Conservation (phyloP, 257 asterid genomes). For the Primulina eburnea region DNA sequence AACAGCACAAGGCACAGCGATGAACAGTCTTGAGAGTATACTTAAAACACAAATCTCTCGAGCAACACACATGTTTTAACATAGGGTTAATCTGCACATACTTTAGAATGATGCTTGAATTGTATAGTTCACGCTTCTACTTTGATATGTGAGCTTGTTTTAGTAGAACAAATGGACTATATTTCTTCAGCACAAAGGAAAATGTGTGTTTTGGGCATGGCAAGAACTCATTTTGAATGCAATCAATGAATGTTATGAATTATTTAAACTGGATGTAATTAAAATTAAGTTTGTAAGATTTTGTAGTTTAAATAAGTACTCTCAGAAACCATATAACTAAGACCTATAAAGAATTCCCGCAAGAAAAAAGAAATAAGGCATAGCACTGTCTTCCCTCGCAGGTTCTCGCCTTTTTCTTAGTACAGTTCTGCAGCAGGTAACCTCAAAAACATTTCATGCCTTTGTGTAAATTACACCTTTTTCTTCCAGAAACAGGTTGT, state of each 20-base stretch:
- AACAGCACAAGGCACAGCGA: constrained; percentile 59
- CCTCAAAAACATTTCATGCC: neutral
- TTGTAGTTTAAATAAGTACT: too few species aligned
- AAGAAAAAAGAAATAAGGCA: too few species aligned
- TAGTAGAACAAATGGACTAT: neutral
- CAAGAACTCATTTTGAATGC: neutral
- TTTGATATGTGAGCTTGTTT: neutral
- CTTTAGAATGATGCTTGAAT: neutral
- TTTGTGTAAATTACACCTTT: neutral
- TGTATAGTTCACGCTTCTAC: neutral
- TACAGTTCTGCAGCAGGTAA: neutral
- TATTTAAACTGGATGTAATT: too few species aligned
- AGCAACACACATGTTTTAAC: constrained; percentile 1
- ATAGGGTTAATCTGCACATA: neutral
- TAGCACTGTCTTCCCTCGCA: neutral
- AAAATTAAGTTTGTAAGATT: too few species aligned
- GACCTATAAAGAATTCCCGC: too few species aligned
- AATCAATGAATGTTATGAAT: neutral
- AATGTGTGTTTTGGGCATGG: neutral
- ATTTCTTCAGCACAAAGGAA: neutral
- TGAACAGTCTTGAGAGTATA: constrained; percentile 7
- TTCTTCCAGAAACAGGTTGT: constrained; percentile 9
- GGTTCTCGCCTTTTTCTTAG: neutral
- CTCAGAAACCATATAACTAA: too few species aligned
- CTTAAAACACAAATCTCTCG: neutral